phyloP scores from a whole-genome alignment of 768 basidiomycete species.

The Russula lepida region DNA sequence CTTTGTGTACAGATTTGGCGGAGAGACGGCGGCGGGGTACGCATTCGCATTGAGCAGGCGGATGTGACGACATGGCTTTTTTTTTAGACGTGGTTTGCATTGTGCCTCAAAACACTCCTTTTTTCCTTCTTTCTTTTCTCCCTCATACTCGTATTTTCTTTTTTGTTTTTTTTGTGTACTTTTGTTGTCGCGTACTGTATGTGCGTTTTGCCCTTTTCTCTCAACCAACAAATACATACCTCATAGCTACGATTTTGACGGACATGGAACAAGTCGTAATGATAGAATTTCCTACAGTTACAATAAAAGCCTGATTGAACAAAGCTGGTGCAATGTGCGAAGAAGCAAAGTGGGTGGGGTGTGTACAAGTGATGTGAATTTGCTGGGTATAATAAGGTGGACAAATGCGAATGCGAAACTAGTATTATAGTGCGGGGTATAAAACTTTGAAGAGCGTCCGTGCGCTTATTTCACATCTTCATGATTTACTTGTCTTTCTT shows the following conservation, averaged over 20 bases:
- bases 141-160: neutral
- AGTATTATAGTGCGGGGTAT: neutral
- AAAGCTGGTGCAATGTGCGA: neutral
- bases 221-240: slow-evolving; percentile 6
- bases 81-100: neutral
- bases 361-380: neutral
- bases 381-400: neutral
- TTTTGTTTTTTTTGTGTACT: neutral
- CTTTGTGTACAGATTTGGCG: neutral
- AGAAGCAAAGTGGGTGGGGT: neutral
- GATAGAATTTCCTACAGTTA: slow-evolving; percentile 10
- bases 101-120: neutral
- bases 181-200: neutral
- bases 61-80: neutral
- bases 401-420: neutral
- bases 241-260: slow-evolving; percentile 18
- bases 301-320: neutral
- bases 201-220: neutral
- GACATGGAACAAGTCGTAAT: slow-evolving; percentile 19
- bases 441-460: neutral
- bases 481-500: neutral
- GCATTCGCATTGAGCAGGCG: neutral
- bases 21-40: neutral
- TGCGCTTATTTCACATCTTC: neutral
- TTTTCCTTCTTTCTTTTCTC: neutral